phyloP scores from a whole-genome alignment of 352 stramenopile species.

The Globisporangium sylvaticum region DNA sequence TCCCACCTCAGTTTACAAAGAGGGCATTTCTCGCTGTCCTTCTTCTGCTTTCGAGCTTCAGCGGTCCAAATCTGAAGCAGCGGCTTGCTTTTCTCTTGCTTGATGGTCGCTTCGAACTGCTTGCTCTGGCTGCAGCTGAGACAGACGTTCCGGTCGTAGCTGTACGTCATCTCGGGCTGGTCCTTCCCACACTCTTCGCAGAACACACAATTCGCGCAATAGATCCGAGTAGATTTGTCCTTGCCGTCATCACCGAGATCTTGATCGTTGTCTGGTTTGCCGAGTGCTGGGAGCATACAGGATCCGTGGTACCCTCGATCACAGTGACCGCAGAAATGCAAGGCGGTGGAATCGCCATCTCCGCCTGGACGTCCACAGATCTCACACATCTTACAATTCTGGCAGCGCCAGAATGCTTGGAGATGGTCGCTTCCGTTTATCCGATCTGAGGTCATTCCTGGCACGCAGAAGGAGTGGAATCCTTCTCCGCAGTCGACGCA shows the following conservation, averaged over 20 bases:
- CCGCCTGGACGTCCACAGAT: constrained; percentile 71
- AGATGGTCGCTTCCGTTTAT: constrained; percentile 44
- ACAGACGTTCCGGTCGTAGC: constrained; percentile 52
- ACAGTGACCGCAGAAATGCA: constrained; percentile 44
- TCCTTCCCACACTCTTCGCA: constrained; percentile 53
- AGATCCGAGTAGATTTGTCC: constrained; percentile 28
- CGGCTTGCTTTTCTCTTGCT: constrained; percentile 46
- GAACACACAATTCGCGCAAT: constrained; percentile 60
- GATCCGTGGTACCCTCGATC: constrained; percentile 53
- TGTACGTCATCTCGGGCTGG: constrained; percentile 53
- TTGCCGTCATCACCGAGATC: constrained; percentile 8
- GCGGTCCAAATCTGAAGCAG: constrained; percentile 59
- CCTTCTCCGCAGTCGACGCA: constrained; percentile 96
- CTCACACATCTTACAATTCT: constrained; percentile 96
- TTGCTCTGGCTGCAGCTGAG: constrained; percentile 54
- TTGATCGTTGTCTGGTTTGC: constrained; percentile 11
- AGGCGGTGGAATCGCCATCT: constrained; percentile 19
- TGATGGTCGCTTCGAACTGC: constrained; percentile 41
- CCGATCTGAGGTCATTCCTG: constrained; percentile 31
- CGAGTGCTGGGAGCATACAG: constrained; percentile 44
- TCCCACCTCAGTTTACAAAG: constrained; percentile 72
- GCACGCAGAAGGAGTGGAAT: constrained; percentile 91
- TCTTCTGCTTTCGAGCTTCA: constrained; percentile 44
- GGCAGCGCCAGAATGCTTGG: constrained; percentile 87
- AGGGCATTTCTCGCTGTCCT: constrained; percentile 71